Evolutionary conservation across 2,329 filamentous ascomycete species (phyloP).

Genomic region (Aspergillus ibericus): DNA sequence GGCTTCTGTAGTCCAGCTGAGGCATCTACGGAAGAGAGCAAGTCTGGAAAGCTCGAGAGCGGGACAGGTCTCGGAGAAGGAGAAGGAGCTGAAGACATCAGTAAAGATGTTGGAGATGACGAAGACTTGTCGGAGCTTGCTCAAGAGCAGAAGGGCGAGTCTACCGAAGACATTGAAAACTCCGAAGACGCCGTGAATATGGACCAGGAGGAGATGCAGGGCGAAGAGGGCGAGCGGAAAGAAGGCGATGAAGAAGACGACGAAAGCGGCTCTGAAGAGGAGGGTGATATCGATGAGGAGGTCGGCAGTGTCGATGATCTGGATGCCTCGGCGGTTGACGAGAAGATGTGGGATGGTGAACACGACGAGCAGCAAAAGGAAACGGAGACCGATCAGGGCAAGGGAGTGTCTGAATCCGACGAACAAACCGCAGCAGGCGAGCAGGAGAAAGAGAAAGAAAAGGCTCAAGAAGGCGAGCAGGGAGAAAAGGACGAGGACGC

Average conservation of each 20-base stretch:
- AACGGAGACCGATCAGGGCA: conserved; percentile 71
- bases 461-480: conserved; percentile 47
- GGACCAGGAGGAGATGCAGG: conserved; percentile 87
- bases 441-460: conserved; percentile 33
- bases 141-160: conserved; percentile 67
- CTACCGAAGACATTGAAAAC: conserved; percentile 46
- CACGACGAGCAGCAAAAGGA: conserved; percentile 65
- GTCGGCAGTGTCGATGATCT: conserved; percentile 87
- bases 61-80: conserved; percentile 95
- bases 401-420: conserved; percentile 54
- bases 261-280: conserved; percentile 62
- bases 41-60: conserved; percentile 77
- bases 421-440: conserved; percentile 58
- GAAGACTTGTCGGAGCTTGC: conserved; percentile 91
- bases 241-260: conserved; percentile 52
- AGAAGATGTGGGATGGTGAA: conserved; percentile 97
- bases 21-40: conserved; percentile 68
- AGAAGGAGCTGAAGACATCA: conserved; percentile 94
- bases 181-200: conserved; percentile 52
- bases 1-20: conserved; percentile 92
- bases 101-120: conserved; percentile 91
- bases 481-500: conserved; percentile 54
- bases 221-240: conserved; percentile 67
- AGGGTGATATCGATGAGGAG: conserved; percentile 78
- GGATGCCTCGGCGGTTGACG: conserved; percentile 86